Conservation (phyloP, 2,329 filamentous ascomycete genomes). For the Ambrosiella cleistominuta region DNA sequence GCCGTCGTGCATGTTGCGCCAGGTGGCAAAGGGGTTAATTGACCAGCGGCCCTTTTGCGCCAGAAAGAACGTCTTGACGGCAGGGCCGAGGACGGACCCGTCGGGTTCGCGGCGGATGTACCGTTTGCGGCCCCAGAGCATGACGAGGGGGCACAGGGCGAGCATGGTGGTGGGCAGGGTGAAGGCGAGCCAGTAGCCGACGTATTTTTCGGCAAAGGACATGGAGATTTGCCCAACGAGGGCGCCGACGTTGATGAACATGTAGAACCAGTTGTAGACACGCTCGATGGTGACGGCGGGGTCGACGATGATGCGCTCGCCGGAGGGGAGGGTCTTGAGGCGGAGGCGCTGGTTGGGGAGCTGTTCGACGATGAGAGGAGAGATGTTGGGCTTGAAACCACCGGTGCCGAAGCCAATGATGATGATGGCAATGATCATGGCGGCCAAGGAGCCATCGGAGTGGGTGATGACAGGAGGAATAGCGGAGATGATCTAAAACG, state of each 20-base stretch:
- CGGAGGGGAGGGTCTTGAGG: constrained; percentile 32
- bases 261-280: constrained; percentile 54
- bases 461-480: constrained; percentile 42
- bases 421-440: constrained; percentile 43
- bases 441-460: constrained; percentile 37
- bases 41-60: constrained; percentile 55
- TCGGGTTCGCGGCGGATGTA: constrained; percentile 43
- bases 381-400: constrained; percentile 60
- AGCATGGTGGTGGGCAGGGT: constrained; percentile 51
- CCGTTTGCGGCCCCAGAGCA: constrained; percentile 37
- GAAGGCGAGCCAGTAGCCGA: constrained; percentile 58
- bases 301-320: constrained; percentile 48
- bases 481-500: constrained; percentile 35
- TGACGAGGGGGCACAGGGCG: constrained; percentile 41
- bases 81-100: constrained; percentile 51
- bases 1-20: constrained; percentile 36
- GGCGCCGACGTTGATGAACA: constrained; percentile 55
- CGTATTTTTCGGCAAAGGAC: constrained; percentile 56
- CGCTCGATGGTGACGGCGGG: constrained; percentile 43
- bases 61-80: constrained; percentile 40
- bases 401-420: constrained; percentile 45
- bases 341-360: constrained; percentile 36
- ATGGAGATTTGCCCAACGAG: constrained; percentile 45
- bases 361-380: constrained; percentile 49
- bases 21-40: constrained; percentile 43